Base-by-base conservation (phyloP, 805 yeast genomes). In the Saccharomyces mikatae region DNA sequence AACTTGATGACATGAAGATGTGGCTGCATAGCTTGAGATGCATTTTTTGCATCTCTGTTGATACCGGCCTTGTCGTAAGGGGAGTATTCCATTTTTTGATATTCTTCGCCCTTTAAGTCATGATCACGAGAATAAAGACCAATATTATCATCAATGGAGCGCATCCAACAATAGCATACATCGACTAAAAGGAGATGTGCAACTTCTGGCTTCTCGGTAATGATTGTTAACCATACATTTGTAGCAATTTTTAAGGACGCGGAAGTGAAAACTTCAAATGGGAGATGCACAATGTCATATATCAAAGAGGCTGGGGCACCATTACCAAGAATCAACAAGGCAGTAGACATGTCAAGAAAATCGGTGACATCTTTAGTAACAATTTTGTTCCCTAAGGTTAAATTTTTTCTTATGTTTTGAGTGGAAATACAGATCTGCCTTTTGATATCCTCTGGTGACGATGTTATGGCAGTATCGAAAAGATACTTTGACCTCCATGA, bases 41-140 rank as follows among this genome's bases (percentile, higher is more conserved):
- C 82, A 2, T 67, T 59, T 1, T 71, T 68, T 0, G 89, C 82
- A 32, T 74, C 71, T 56, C 78, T 80, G 52, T 80, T 79, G 6
- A 84, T 76, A 6, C 74, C 76, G 48, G 75, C 74, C 60, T 82
- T 84, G 70, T 86, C 84, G 48, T 95, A 83, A 10, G 99, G 97
- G 1, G 90, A 73, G 62, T 94, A 94, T 58, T 88, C 94, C 99
- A 94, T 94, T 51, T 76, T 77, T 58, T 80, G 72, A 67, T 76
- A 84, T 53, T 84, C 87, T 26, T 92, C 84, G 53, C 76, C 73
- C 0, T 62, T 63, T 6, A 81, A 66, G 66, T 90, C 96, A 58
- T 72, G 71, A 5, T 70, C 62, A 4, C 73, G 75, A 6, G 84
- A 79, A 67, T 80, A 91, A 10, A 92, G 67, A 3, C 98, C 97